Evolutionary conservation across 1,284 basidiomycete genomes (phyloP), one percentile per base, ranked within the genome.

Genomic region (Sparassis latifolia): DNA sequence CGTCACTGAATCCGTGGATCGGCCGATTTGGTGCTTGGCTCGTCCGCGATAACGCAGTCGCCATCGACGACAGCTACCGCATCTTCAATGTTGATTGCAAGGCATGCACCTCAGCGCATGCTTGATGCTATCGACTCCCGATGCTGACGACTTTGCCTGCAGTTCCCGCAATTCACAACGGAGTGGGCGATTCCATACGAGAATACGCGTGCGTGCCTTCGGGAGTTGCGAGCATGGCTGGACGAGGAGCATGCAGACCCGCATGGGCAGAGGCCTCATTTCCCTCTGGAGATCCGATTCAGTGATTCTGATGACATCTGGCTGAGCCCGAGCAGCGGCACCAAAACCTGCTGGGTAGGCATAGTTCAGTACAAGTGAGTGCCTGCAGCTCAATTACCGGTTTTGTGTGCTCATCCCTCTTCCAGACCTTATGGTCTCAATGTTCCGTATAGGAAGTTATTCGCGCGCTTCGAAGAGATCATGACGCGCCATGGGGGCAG

Each of bases 271-370:
- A 79, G 90, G 30, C 84, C 90, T 3, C 95, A 99, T 66, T 97
- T 95, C 67, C 91, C 92, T 3, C 78, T 99, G 63, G 96, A 99
- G 73, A 84, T 99, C 55, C 82, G 97, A 7, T 96, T 93, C 69
- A 88, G 90, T 35, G 83, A 84, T 29, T 75, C 78, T 28, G 96
- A 99, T 70, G 91, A 95, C 61, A 92, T 98, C 53, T 97, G 92
- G 88, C 76, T 99, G 44, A 92, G 89, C 64, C 96, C 94, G 10
- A 85, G 86, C 59, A 84, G 84, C 62, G 89, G 87, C 29, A 78
- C 84, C 52, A 76, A 74, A 64, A 95, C 88, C 10, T 90, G 86
- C 62, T 99, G 93, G 87, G 92, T 99, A 54, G 96, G 97, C n/a
- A 81, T 98, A 47, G 82, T 98, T 27, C 91, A 95, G 62, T 99